Base-by-base conservation (phyloP, 129 eudicot species). In the Flaveria brownii region DNA sequence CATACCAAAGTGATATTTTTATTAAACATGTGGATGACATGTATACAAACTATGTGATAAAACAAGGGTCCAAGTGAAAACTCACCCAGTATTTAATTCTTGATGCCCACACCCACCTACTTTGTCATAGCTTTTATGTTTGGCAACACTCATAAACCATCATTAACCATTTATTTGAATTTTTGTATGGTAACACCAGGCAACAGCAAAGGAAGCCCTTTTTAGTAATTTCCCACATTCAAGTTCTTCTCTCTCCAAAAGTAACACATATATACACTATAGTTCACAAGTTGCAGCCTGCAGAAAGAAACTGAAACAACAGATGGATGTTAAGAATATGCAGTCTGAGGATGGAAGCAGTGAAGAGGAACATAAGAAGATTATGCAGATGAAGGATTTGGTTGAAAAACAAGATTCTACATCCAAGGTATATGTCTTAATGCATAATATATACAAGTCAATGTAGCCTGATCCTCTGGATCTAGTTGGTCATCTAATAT, bases 371-470 rank as follows among this genome's bases (percentile, higher is more conserved):
- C 84, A 74, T 64, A 73, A 77, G 16, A 89, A 79, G 78, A 62
- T 92, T 68, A 7, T n/a, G 23, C 84, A 79, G 69, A 68, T 89
- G 85, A 84, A 90, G 80, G 79, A 73, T 75, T 52, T 76, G 51
- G 84, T 81, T 56, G 90, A 87, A 81, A 84, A 77, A 71, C 86
- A 82, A 45, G 93, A 85, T 84, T 77, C 88, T 26, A 63, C 93
- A 60, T 73, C 83, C 68, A 84, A 92, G 93, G 97, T 64, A 45
- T 12, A 64, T 47, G 30, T 56, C 16, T 28, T 57, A 47, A 71
- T 50, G 67, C 66, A 72, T 36, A 73, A 73, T 8, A 56, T 7
- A 56, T 41, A 28, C 50, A 57, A 49, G 13, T 74, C 22, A 16
- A 14, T 74, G 9, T 9, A 45, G 25, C 10, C 26, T 71, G 75